These are phyloP conservation scores for Carex littledalei DNA, from an alignment of 176 grass and related monocot species.

Conservation along the genomic window DNA sequence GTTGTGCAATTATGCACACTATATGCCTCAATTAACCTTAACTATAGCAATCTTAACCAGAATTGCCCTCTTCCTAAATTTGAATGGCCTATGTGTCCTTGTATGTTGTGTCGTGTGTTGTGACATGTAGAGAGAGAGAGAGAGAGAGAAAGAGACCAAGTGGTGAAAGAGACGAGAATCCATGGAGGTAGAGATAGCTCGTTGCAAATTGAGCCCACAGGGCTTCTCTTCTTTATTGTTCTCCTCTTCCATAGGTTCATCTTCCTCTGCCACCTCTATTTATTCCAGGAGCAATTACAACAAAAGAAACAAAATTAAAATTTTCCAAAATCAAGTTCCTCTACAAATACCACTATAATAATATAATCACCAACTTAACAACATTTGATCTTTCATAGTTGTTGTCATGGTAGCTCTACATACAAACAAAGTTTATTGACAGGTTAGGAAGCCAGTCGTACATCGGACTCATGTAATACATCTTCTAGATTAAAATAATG, in stretches of 20 bases:
- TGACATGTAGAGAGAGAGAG: not conserved
- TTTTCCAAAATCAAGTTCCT: not conserved
- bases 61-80: not conserved
- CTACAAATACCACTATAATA: not conserved
- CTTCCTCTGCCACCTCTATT: constrained; percentile 46
- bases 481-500: not conserved
- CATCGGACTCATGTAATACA: not conserved
- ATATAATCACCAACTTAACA: not conserved
- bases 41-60: not conserved
- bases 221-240: constrained; percentile 32
- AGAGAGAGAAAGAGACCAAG: constrained; percentile 43
- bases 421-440: not conserved
- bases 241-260: constrained; percentile 61
- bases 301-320: not conserved
- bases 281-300: not conserved
- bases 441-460: not conserved
- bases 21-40: constrained; percentile 1
- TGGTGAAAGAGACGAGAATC: constrained; percentile 76
- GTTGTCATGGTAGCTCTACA: not conserved
- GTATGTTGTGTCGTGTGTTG: not conserved
- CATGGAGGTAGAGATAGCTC: constrained; percentile 68
- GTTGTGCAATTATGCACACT: not conserved
- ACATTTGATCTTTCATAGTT: not conserved
- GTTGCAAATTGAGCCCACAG: constrained; percentile 58
- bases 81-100: not conserved